Evolutionary conservation across 768 basidiomycete species (phyloP), one percentile per base, ranked within the genome.

Genomic region (Podaxis rugospora): DNA sequence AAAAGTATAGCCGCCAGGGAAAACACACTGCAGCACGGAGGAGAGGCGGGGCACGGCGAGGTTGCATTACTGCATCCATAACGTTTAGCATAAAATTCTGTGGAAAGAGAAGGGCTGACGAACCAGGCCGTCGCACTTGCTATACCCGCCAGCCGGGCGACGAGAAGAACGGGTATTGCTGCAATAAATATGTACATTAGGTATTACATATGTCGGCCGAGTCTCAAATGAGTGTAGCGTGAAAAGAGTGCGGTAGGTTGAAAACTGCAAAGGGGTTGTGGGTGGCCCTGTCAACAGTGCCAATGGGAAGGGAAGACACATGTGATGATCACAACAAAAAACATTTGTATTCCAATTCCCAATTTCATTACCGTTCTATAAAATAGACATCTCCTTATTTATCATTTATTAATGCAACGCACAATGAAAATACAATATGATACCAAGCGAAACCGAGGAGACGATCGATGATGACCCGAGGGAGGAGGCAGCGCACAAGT

Each of bases 21-120:
- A 28, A 37, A 75, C 80, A 27, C 69, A 82, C 81, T 83, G 71
- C 82, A 83, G 65, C 83, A 84, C 13, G 83, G 82, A 16, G 78
- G 75, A 18, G 74, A 68, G 7, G 71, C 62, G 18, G 80, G 75
- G 66, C 83, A 83, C 5, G 72, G 75, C 5, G 70, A 71, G 10
- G 78, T 81, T 14, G 70, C 70, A 65, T 80, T 81, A 67, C 82
- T 82, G 11, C 25, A 36, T 47, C 4, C n/a, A 7, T 37, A 7
- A 18, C 16, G 7, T 37, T 51, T 18, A 58, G 47, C 21, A 23
- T 16, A 5, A 23, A 51, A 23, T 39, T 1, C 13, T 39, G 14
- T 14, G 42, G 6, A 23, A 25, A n/a, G 16, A 9, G 4, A 32
- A 32, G 7, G 36, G 9, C 11, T 25, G 18, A 51, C 32, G 10